Percentiles rank a stretch among this genome's conserved stretches.
phyloP scores from a whole-genome alignment of 352 stramenopile species.

The Globisporangium echinulatum region DNA sequence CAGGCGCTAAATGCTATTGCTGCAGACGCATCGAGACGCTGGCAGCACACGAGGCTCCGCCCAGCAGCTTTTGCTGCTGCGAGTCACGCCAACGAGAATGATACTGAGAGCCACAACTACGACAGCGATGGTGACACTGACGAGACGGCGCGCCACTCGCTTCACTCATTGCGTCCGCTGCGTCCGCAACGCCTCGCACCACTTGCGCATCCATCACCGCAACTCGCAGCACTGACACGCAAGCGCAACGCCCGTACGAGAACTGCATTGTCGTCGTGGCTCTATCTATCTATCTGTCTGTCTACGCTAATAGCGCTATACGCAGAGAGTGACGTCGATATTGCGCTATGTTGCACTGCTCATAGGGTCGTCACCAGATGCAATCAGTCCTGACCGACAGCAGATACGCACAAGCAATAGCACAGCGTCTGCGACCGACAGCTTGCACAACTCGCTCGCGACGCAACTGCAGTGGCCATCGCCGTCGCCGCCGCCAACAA shows the following conservation, averaged over 20 bases:
- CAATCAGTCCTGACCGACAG: too few relatives aligned
- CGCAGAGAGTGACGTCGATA: too few relatives aligned
- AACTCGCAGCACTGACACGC: not conserved
- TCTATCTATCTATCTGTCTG: too few relatives aligned
- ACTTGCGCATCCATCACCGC: not conserved
- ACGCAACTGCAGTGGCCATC: too few relatives aligned
- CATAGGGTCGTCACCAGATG: too few relatives aligned
- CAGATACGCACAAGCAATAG: too few relatives aligned
- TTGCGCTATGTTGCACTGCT: too few relatives aligned
- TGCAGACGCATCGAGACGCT: not conserved
- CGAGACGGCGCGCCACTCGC: not conserved
- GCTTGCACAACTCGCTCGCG: not conserved
- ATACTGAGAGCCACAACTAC: not conserved
- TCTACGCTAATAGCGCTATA: too few relatives aligned
- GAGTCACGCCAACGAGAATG: not conserved
- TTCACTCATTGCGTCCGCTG: not conserved
- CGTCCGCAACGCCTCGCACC: not conserved
- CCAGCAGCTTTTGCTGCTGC: not conserved
- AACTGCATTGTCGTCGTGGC: too few relatives aligned
- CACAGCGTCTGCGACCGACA: too few relatives aligned
- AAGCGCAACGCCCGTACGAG: not conserved
- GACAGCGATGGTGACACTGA: not conserved
- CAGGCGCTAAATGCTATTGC: not conserved
- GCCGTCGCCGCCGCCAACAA: too few relatives aligned
- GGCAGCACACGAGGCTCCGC: not conserved